Percentiles rank a stretch among this genome's conserved stretches.
Evolutionary conservation across 495 filamentous ascomycete species (phyloP).

Genomic region (Trichocladium uniseriatum): DNA sequence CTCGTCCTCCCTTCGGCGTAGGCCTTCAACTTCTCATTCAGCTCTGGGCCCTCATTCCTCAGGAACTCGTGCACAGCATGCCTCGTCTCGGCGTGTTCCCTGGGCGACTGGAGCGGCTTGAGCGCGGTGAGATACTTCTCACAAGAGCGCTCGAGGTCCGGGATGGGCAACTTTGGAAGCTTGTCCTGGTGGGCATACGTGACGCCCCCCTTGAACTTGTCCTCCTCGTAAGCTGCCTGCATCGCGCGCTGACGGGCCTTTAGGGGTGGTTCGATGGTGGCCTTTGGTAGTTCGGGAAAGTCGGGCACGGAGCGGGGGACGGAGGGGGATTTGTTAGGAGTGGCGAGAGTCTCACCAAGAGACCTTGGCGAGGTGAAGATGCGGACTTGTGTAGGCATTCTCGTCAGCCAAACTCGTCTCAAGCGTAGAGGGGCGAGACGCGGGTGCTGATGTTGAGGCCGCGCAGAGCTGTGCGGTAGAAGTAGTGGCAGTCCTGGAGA

Average conservation of each 20-base stretch:
- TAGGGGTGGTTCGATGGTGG: constrained; percentile 18
- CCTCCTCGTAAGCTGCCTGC: constrained; percentile 26
- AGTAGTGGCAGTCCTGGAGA: constrained; percentile 84
- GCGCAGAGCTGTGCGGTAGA: constrained; percentile 78
- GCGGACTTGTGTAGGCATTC: constrained; percentile 46
- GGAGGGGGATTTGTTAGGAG: constrained; percentile 25
- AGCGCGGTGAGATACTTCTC: constrained; percentile 74
- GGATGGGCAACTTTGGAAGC: constrained; percentile 87
- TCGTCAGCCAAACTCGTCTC: constrained; percentile 36
- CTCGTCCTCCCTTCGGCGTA: constrained; percentile 91
- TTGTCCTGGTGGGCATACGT: constrained; percentile 86
- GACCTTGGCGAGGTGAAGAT: constrained; percentile 62
- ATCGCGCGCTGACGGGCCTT: constrained; percentile 26
- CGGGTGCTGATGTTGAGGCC: constrained; percentile 68
- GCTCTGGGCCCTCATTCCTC: constrained; percentile 67
- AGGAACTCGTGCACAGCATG: constrained; percentile 79
- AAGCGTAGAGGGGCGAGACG: constrained; percentile 66
- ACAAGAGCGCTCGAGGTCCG: constrained; percentile 75
- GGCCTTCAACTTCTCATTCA: constrained; percentile 83
- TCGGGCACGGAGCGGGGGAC: constrained; percentile 25
- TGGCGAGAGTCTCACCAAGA: constrained; percentile 53
- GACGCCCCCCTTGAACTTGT: constrained; percentile 50
- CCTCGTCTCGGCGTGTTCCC: constrained; percentile 78
- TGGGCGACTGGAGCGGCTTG: constrained; percentile 64
- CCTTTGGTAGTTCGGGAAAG: constrained; percentile 21